Conservation (phyloP, 2,329 filamentous ascomycete genomes). For the Myriosclerotinia curreyana region DNA sequence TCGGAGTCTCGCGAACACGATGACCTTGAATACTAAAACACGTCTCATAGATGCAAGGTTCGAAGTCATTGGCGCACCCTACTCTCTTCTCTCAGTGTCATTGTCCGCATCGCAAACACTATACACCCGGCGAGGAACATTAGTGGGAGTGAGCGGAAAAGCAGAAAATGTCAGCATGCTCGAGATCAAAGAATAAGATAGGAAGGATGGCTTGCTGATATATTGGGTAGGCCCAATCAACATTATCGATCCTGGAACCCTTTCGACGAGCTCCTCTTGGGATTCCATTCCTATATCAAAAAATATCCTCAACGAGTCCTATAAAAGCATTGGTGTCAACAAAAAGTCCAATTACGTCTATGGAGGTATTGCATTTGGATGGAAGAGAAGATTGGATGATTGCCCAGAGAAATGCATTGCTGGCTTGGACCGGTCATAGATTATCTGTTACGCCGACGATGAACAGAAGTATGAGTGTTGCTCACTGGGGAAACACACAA, state of each 20-base stretch:
- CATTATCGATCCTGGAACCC: conserved; percentile 81
- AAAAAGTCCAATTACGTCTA: conserved; percentile 80
- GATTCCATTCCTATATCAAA: conserved; percentile 92
- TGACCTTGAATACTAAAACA: conserved; percentile 18
- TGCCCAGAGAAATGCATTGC: conserved; percentile 76
- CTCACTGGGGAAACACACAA: conserved; percentile 88
- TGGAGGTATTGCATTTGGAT: conserved; percentile 84
- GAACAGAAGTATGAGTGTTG: conserved; percentile 69
- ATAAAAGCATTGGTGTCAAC: conserved; percentile 86
- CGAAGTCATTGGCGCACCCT: conserved; percentile 86
- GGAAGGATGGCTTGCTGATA: conserved; percentile 23
- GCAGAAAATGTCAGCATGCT: conserved; percentile 70
- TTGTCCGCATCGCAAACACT: conserved; percentile 91
- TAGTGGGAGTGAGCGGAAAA: conserved; percentile 87
- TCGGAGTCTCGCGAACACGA: background rate
- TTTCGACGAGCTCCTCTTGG: conserved; percentile 75
- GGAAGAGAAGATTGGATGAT: conserved; percentile 96
- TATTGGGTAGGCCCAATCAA: conserved; percentile 70
- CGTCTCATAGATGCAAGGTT: conserved; percentile 75
- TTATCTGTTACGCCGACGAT: conserved; percentile 72
- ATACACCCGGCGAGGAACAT: conserved; percentile 85
- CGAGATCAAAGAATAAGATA: conserved; percentile 18
- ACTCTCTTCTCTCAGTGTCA: conserved; percentile 89
- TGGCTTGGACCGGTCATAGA: conserved; percentile 96
- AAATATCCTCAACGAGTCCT: conserved; percentile 81